Conservation (phyloP, 164 flowering plant species). For the Amborella trichopoda region DNA sequence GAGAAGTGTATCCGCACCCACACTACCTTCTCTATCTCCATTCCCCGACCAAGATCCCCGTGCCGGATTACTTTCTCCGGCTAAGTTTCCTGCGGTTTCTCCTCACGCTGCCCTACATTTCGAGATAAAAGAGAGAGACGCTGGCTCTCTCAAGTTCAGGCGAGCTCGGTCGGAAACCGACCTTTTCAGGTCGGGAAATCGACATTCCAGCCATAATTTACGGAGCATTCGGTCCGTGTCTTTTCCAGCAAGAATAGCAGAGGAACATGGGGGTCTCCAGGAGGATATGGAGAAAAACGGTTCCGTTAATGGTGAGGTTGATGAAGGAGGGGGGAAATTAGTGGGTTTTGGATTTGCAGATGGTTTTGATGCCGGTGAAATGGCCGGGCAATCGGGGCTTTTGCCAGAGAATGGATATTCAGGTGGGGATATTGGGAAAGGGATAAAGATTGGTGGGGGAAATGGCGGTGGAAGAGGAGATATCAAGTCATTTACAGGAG, state of each 20-base stretch:
- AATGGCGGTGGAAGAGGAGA: constrained; percentile 19
- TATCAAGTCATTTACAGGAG: constrained; percentile 9
- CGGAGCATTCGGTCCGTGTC: constrained; percentile 7
- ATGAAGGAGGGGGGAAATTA: constrained; percentile 2
- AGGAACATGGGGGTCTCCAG: constrained; percentile 15
- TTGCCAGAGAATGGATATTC: constrained; percentile 18
- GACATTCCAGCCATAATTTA: not conserved
- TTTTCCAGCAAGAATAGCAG: constrained; percentile 27
- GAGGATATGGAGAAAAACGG: not conserved
- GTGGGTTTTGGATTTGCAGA: constrained; percentile 3
- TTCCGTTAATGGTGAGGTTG: constrained; percentile 1
- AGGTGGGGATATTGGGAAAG: constrained; percentile 21
- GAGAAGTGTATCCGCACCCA: constrained; percentile 31
- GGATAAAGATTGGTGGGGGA: constrained; percentile 14
- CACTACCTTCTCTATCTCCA: constrained; percentile 15
- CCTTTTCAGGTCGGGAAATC: constrained; percentile 11
- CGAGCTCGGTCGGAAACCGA: constrained; percentile 31
- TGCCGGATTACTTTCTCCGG: constrained; percentile 16
- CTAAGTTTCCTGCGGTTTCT: constrained; percentile 8
- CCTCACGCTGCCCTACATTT: constrained; percentile 22
- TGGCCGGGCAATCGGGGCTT: constrained; percentile 11
- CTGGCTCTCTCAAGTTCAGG: constrained; percentile 13
- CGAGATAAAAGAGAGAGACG: constrained; percentile 4
- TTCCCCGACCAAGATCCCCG: constrained; percentile 12
- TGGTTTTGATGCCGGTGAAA: constrained; percentile 1